Base-by-base conservation (phyloP, 345 rosid species). In the Psidium guajava region DNA sequence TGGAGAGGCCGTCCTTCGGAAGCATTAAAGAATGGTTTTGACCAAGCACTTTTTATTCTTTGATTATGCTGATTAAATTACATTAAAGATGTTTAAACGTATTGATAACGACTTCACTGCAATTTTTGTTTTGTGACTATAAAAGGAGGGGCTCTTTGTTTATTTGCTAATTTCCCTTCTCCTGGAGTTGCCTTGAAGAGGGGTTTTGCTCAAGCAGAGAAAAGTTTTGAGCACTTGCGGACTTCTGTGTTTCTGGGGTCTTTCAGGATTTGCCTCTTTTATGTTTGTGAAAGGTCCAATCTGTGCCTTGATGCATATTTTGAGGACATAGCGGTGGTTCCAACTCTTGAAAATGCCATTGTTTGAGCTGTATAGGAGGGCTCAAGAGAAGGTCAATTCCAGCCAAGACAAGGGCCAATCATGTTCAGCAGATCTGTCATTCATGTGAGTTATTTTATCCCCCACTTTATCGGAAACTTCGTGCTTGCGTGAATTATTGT, bases 301-400 rank as follows among this genome's bases (percentile, higher is more conserved):
- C 32, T 64, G 42, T 69, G 47, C 25, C 80, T 69, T 36, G 47
- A 69, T 69, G 80, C 47, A 5, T 69, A 36, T 69, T 53, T 36
- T 69, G 80, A 36, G 47, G 80, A 69, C 47, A 36, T 9, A 69
- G 80, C 28, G 49, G 24, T 12, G 21, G 83, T 81, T 69, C 25
- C 7, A 36, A 20, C 80, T 69, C 47, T 69, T 69, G 80, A 36
- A 59, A 92, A 95, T 96, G 99, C 98, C 99, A 89, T 77, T 94
- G 86, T 95, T 91, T 89, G 98, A 96, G 97, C 93, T 96, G 21
- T 89, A 91, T 82, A 89, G 92, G 85, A 86, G 89, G 91, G 53
- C 92, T 21, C 87, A 89, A 61, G 92, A 89, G 85, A 90, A 91
- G 90, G 82, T 87, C 61, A 93, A 91, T 83, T 88, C 91, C 69